phyloP scores from a whole-genome alignment of 305 asterid genomes.

The Fraxinus paxiana region DNA sequence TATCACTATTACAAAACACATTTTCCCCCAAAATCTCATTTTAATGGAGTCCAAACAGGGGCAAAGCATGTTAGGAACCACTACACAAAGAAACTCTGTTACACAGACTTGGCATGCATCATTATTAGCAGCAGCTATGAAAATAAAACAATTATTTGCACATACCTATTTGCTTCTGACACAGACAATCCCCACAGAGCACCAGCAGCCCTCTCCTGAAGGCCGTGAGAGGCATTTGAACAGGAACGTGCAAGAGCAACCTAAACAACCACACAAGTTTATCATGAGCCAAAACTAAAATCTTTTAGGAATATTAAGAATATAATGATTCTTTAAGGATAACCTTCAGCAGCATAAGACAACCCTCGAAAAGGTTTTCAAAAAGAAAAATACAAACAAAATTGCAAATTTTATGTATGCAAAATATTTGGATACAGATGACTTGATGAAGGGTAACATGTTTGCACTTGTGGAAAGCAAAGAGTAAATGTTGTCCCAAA shows the following conservation, averaged over 20 bases:
- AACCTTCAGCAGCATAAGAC: background rate
- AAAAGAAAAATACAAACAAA: background rate
- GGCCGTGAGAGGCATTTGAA: slow-evolving; percentile 71
- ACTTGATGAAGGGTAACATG: background rate
- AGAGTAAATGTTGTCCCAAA: background rate
- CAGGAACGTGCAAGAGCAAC: slow-evolving; percentile 84
- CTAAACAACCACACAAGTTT: slow-evolving; percentile 33
- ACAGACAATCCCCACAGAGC: slow-evolving; percentile 98
- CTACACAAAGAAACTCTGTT: background rate
- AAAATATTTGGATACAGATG: background rate
- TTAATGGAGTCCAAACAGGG: background rate
- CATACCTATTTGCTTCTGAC: slow-evolving; percentile 86
- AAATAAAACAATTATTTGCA: background rate
- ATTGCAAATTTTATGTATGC: background rate
- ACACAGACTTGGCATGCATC: background rate
- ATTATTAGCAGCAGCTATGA: slow-evolving; percentile 11
- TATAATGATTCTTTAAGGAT: background rate
- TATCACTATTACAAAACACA: background rate
- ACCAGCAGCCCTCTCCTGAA: slow-evolving; percentile 99
- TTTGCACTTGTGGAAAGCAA: background rate
- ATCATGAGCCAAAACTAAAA: background rate
- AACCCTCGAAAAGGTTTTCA: background rate
- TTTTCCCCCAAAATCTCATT: background rate
- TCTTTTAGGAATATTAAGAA: background rate
- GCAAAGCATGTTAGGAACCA: background rate